These are phyloP conservation scores for Acer negundo DNA, from an alignment of 345 rosid species.

Conservation along the genomic window DNA sequence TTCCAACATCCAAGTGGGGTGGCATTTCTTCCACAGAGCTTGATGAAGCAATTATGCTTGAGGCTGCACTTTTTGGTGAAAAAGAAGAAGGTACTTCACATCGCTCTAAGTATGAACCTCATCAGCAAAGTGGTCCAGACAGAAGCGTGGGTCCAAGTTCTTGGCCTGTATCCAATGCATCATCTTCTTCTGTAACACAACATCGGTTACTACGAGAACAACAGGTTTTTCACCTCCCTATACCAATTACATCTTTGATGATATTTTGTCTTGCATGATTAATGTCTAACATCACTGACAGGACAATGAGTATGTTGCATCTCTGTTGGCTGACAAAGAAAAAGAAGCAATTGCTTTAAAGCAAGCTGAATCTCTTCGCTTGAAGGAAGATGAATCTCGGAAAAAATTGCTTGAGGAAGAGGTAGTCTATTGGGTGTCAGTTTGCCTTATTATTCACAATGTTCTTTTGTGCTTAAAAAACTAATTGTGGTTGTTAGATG, in stretches of 20 bases:
- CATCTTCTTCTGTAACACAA: constrained; percentile 28
- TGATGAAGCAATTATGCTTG: constrained; percentile 65
- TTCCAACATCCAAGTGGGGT: constrained; percentile 50
- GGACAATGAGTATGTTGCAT: constrained; percentile 48
- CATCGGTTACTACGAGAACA: constrained; percentile 33
- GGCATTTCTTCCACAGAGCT: constrained; percentile 65
- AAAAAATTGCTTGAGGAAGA: constrained; percentile 29
- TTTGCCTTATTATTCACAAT: constrained; percentile 11
- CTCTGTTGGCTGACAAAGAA: constrained; percentile 43
- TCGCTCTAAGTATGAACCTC: constrained; percentile 18
- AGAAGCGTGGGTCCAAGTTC: constrained; percentile 17
- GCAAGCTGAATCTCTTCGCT: constrained; percentile 33
- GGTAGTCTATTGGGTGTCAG: constrained; percentile 19
- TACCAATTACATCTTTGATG: constrained; percentile 14
- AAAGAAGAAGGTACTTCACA: constrained; percentile 33
- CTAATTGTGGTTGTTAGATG: neutral
- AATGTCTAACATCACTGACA: constrained; percentile 20
- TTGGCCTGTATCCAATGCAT: constrained; percentile 21
- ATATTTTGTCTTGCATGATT: constrained; percentile 10
- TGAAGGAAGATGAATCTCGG: constrained; percentile 30
- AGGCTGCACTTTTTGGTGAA: constrained; percentile 58
- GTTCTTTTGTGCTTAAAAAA: constrained; percentile 7
- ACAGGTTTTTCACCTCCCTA: constrained; percentile 33
- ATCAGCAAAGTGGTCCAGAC: constrained; percentile 14
- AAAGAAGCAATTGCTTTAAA: constrained; percentile 36